These are phyloP conservation scores for Brasenia schreberi DNA, from an alignment of 164 flowering plant genomes.

Conservation along the genomic window DNA sequence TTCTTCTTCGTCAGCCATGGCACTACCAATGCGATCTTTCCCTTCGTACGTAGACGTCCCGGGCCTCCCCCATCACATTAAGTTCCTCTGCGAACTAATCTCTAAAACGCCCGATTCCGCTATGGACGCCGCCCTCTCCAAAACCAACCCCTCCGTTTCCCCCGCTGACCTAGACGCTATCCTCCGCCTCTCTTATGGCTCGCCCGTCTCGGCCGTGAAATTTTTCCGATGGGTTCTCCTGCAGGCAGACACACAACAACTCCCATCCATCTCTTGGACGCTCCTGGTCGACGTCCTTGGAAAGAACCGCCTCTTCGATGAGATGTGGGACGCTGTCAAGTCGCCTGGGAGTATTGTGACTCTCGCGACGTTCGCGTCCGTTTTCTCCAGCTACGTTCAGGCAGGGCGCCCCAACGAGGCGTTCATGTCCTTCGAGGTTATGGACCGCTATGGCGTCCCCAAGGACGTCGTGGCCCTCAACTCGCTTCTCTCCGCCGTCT, in stretches of 20 bases:
- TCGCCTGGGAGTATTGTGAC: constrained; percentile 41
- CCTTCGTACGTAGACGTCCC: constrained; percentile 7
- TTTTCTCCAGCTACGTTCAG: constrained; percentile 52
- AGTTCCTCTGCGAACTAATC: constrained; percentile 27
- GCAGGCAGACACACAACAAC: constrained; percentile 1
- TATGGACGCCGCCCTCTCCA: constrained; percentile 29
- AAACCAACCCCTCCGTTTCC: constrained; percentile 22
- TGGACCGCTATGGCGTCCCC: constrained; percentile 50
- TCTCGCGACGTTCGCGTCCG: constrained; percentile 44
- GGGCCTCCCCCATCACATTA: constrained; percentile 19
- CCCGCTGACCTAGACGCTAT: constrained; percentile 39
- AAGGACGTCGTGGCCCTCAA: constrained; percentile 66
- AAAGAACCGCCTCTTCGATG: constrained; percentile 47
- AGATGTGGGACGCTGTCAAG: constrained; percentile 80
- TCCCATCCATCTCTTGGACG: constrained; percentile 48
- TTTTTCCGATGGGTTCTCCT: constrained; percentile 67
- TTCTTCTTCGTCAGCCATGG: no score
- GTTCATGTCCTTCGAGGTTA: constrained; percentile 54
- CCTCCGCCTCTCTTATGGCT: constrained; percentile 32
- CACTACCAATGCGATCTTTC: constrained; percentile 2
- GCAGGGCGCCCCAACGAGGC: constrained; percentile 47
- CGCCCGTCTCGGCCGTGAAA: constrained; percentile 42
- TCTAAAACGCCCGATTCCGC: constrained; percentile 17
- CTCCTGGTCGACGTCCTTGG: constrained; percentile 76
- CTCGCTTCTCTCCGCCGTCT: constrained; percentile 58